phyloP scores from a whole-genome alignment of 2,329 filamentous ascomycete genomes.

The Exophiala sp. region DNA sequence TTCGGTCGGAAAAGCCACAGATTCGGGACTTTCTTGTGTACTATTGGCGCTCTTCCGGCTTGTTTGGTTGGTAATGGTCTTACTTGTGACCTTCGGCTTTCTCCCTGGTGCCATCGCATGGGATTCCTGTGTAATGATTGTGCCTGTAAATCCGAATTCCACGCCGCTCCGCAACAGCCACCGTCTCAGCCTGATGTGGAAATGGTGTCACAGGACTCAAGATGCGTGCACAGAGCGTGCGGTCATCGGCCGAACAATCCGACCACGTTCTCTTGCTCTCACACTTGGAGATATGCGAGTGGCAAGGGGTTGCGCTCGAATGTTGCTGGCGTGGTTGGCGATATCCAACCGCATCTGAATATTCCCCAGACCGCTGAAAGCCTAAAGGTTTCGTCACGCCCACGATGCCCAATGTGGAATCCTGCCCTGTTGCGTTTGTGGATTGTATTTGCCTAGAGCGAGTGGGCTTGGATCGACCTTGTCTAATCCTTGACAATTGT shows the following conservation, averaged over 20 bases:
- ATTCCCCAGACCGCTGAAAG: background rate
- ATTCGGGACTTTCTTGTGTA: slow-evolving; percentile 8
- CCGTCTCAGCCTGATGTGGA: slow-evolving; percentile 6
- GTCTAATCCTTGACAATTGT: background rate
- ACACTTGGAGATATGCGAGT: background rate
- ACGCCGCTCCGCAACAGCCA: background rate
- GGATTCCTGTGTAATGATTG: background rate
- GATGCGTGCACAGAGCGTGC: slow-evolving; percentile 2
- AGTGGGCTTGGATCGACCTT: background rate
- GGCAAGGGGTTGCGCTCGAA: background rate
- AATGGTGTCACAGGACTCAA: background rate
- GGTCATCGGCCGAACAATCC: slow-evolving; percentile 8
- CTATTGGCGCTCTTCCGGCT: slow-evolving; percentile 1
- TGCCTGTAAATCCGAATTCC: background rate
- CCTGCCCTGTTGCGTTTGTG: background rate
- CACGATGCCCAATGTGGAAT: background rate
- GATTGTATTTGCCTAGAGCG: background rate
- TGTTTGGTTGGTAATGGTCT: slow-evolving; percentile 1
- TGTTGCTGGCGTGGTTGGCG: background rate
- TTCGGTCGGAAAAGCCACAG: slow-evolving; percentile 40
- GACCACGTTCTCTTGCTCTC: slow-evolving; percentile 4
- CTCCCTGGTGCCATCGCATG: slow-evolving; percentile 14
- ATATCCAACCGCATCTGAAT: background rate
- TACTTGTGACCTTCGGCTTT: slow-evolving; percentile 11
- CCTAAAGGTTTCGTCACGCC: background rate